Conservation (phyloP, 768 basidiomycete genomes). For the Podaxis sp. region DNA sequence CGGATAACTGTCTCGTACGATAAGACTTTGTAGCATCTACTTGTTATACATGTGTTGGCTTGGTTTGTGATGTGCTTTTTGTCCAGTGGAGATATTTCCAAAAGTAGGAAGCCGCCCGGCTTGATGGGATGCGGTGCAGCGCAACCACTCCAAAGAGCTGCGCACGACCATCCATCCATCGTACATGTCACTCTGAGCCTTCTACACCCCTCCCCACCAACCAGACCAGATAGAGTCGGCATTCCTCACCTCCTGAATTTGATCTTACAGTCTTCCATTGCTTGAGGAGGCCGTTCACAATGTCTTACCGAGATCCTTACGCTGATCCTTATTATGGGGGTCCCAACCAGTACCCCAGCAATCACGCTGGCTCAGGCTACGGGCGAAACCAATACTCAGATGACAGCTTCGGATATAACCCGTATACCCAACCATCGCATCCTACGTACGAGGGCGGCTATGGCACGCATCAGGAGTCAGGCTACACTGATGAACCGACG, state of each 20-base stretch:
- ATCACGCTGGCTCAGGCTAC: conserved; percentile 19
- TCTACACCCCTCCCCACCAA: not conserved
- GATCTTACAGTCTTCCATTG: not conserved
- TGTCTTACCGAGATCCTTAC: conserved; percentile 61
- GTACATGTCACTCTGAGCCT: not conserved
- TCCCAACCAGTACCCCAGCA: conserved; percentile 22
- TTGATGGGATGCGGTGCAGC: conserved; percentile 11
- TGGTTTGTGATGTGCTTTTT: not conserved
- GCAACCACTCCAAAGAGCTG: not conserved
- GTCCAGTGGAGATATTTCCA: not conserved
- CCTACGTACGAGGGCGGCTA: conserved; percentile 50
- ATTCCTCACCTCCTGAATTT: not conserved
- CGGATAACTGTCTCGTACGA: not conserved
- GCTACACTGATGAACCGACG: conserved; percentile 9
- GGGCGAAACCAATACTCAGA: conserved; percentile 29
- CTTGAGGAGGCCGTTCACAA: conserved; percentile 24
- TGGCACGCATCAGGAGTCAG: conserved; percentile 7
- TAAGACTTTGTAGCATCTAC: not conserved
- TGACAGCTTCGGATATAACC: conserved; percentile 31
- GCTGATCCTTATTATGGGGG: conserved; percentile 28
- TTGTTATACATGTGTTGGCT: not conserved
- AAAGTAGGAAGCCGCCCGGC: not conserved
- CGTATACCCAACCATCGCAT: conserved; percentile 55
- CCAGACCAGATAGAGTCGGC: not conserved
- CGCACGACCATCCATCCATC: not conserved